These are phyloP conservation scores for Erythrophleum ivorense DNA, from an alignment of 331 rosid genomes.

Conservation along the genomic window DNA sequence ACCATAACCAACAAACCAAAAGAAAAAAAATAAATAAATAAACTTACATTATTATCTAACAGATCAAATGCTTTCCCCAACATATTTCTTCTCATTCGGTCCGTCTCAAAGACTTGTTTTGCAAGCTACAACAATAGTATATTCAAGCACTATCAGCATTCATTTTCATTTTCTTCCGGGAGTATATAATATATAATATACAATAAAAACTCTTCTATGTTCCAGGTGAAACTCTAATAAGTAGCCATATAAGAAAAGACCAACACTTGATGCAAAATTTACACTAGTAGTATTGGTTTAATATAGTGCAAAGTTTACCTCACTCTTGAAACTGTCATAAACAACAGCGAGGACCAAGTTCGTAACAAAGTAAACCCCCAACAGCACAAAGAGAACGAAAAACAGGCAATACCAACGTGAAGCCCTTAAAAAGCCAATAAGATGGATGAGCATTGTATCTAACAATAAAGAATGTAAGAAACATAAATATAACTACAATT, in stretches of 20 bases:
- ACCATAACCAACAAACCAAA: constrained; percentile 3
- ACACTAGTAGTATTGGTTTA: constrained; percentile 15
- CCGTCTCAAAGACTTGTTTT: constrained; percentile 83
- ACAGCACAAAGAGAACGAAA: constrained; percentile 81
- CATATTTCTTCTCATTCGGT: constrained; percentile 62
- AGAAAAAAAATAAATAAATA: neutral
- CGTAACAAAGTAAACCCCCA: constrained; percentile 96
- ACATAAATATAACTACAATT: neutral
- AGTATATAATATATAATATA: constrained; percentile 12
- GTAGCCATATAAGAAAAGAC: constrained; percentile 27
- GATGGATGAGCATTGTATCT: constrained; percentile 36
- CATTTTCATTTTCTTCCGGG: constrained; percentile 34
- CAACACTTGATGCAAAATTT: constrained; percentile 24
- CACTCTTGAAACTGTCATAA: constrained; percentile 88
- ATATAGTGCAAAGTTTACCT: constrained; percentile 58
- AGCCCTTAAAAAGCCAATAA: constrained; percentile 62
- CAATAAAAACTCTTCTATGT: constrained; percentile 26
- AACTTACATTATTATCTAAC: constrained; percentile 75
- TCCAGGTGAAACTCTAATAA: constrained; percentile 18
- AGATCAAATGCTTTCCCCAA: constrained; percentile 82
- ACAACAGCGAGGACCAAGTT: constrained; percentile 97
- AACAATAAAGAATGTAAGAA: constrained; percentile 31
- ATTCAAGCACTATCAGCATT: constrained; percentile 38
- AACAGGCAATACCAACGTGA: constrained; percentile 89
- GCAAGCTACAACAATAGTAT: constrained; percentile 67